These are phyloP conservation scores for Cyclotella atomus DNA, from an alignment of 108 stramenopile species.

Conservation along the genomic window DNA sequence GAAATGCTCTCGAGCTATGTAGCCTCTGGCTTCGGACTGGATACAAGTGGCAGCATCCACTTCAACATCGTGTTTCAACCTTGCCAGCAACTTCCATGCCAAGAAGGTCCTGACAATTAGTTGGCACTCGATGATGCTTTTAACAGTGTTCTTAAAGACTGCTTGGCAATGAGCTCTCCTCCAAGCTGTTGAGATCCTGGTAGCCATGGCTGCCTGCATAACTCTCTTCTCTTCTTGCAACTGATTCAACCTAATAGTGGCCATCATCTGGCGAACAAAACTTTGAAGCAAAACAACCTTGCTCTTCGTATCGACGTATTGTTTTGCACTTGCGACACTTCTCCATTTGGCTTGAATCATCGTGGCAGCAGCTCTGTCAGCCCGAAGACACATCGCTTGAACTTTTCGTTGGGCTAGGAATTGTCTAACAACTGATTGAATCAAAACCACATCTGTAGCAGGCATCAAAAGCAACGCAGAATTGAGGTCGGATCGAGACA, in stretches of 20 bases:
- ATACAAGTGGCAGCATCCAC: neutral
- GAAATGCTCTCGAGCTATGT: neutral
- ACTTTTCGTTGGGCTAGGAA: neutral
- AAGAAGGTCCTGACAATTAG: neutral
- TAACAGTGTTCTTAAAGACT: neutral
- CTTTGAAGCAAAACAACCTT: no score
- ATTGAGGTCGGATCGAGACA: neutral
- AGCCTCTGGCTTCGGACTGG: neutral
- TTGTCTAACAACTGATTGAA: neutral
- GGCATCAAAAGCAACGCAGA: neutral
- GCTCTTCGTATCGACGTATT: no score
- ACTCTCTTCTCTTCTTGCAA: neutral
- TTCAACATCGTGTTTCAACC: neutral
- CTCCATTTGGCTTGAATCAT: no score
- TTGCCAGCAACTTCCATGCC: neutral
- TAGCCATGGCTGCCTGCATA: neutral
- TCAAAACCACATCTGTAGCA: neutral
- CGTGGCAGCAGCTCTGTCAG: no score
- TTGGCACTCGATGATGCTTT: neutral
- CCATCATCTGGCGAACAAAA: neutral
- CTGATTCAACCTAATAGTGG: neutral
- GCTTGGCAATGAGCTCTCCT: neutral
- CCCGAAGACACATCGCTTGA: no score
- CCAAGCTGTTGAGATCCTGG: neutral
- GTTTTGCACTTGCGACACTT: no score